Base-by-base conservation (phyloP, 805 yeast species). In the Candida sphagnicola region DNA sequence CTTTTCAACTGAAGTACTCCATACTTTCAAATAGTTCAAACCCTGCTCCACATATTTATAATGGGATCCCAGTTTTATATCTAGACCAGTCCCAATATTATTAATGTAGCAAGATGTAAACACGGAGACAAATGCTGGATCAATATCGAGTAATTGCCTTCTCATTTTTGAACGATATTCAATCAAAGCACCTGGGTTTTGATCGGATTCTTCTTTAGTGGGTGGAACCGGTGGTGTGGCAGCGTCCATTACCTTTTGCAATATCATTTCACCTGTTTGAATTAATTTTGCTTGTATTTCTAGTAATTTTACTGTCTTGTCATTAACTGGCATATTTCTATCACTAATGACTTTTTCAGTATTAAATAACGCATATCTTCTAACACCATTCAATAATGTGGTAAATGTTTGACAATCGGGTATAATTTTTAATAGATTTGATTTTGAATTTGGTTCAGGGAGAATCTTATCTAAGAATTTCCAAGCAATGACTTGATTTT, bases 401-500 rank as follows among this genome's bases (percentile, higher is more conserved):
- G 72, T 62, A 31, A 65, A 68, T 1, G 73, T 61, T 30, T 60
- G 65, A 14, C 54, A 49, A 42, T 65, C 57, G 4, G 74, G 65
- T 12, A 48, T 50, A 12, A 48, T 28, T 11, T 39, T 46, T 6
- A 32, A 25, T 4, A 49, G 34, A 11, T 40, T 30, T 2, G 36
- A 18, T 3, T 39, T 45, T 5, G 45, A 37, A 33, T 51, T 49
- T 18, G 24, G 16, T n/a, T 33, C 15, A 10, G 55, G 50, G 5
- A 51, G 34, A 35, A 63, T 48, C 17, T 41, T 44, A 23, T 65
- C 62, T 34, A 68, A 67, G 28, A 65, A 55, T 2, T 47, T 43
- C 74, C 73, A 68, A 1, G 69, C 67, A n/a, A 45, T 28, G 8
- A 40, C 43, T 39, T 67, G 73, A 19, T 57, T 53, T 35, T 62